phyloP scores from a whole-genome alignment of 441 rosid genomes.

The Gossypium trilobum region DNA sequence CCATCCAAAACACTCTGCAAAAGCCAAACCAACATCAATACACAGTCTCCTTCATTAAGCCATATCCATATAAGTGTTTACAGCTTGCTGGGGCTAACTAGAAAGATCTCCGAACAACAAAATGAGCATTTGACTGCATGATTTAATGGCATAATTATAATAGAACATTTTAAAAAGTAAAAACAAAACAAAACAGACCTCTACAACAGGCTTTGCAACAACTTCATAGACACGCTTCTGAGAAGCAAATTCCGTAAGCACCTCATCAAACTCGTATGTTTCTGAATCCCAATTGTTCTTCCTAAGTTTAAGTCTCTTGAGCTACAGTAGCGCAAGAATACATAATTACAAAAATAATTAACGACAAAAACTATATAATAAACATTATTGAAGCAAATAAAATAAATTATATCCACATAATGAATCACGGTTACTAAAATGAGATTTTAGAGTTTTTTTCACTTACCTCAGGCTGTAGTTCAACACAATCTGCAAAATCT shows the following conservation, averaged over 20 bases:
- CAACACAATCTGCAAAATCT: slow-evolving; percentile 93
- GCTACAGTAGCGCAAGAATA: slow-evolving; percentile 27
- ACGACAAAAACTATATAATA: neutral
- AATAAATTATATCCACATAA: neutral
- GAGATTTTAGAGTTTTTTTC: neutral
- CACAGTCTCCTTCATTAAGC: neutral
- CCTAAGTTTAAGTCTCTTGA: slow-evolving; percentile 77
- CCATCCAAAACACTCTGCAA: slow-evolving; percentile 88
- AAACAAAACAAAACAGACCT: slow-evolving; percentile 38
- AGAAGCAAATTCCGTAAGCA: slow-evolving; percentile 82
- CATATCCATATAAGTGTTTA: neutral
- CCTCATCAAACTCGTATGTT: slow-evolving; percentile 86
- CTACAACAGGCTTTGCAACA: slow-evolving; percentile 98
- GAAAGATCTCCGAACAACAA: neutral
- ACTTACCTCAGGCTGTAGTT: slow-evolving; percentile 73
- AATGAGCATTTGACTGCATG: neutral
- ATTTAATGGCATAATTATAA: neutral
- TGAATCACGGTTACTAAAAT: neutral
- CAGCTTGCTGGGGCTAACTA: neutral
- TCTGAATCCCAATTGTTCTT: slow-evolving; percentile 94
- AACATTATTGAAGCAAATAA: neutral
- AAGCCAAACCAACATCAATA: neutral
- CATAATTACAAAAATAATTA: neutral
- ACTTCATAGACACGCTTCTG: slow-evolving; percentile 92
- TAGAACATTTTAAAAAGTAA: neutral